phyloP scores from a whole-genome alignment of 2,329 filamentous ascomycete species.

The Lachnellula suecica region DNA sequence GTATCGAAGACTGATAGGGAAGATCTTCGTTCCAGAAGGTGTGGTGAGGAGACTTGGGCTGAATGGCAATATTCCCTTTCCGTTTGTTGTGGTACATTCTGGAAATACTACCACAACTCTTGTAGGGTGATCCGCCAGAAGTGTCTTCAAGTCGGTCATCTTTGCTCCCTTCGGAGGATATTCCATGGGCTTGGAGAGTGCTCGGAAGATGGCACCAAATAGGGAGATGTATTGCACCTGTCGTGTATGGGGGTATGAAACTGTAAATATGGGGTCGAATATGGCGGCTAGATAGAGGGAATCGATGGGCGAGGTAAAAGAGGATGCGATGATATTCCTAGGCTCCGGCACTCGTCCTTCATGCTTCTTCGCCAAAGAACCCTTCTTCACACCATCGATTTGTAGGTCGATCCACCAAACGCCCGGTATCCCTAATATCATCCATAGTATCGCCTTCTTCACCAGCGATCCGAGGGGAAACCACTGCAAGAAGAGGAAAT shows the following conservation, averaged over 20 bases:
- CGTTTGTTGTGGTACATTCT: slow-evolving; percentile 93
- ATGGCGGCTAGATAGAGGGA: slow-evolving; percentile 91
- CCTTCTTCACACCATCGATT: slow-evolving; percentile 92
- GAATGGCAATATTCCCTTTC: slow-evolving; percentile 82
- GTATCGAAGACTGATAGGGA: slow-evolving; percentile 88
- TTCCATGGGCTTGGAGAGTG: slow-evolving; percentile 60
- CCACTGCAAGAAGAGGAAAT: slow-evolving; percentile 82
- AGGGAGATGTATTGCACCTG: slow-evolving; percentile 77
- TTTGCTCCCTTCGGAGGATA: slow-evolving; percentile 44
- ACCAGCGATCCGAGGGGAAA: slow-evolving; percentile 67
- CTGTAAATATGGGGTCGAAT: slow-evolving; percentile 93
- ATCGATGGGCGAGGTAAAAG: slow-evolving; percentile 90
- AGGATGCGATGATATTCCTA: slow-evolving; percentile 81
- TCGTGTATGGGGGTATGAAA: slow-evolving; percentile 73
- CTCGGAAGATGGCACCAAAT: slow-evolving; percentile 69
- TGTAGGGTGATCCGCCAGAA: slow-evolving; percentile 67
- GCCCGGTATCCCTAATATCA: slow-evolving; percentile 81
- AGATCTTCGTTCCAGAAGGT: slow-evolving; percentile 71
- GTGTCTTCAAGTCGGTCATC: slow-evolving; percentile 59
- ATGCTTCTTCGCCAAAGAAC: slow-evolving; percentile 76
- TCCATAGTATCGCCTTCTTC: slow-evolving; percentile 86
- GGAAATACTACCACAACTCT: slow-evolving; percentile 86
- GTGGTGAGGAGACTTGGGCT: slow-evolving; percentile 73
- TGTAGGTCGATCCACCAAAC: slow-evolving; percentile 99
- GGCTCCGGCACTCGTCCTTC: slow-evolving; percentile 73